Conservation (phyloP, 129 eudicot genomes). For the Deinandra increscens region DNA sequence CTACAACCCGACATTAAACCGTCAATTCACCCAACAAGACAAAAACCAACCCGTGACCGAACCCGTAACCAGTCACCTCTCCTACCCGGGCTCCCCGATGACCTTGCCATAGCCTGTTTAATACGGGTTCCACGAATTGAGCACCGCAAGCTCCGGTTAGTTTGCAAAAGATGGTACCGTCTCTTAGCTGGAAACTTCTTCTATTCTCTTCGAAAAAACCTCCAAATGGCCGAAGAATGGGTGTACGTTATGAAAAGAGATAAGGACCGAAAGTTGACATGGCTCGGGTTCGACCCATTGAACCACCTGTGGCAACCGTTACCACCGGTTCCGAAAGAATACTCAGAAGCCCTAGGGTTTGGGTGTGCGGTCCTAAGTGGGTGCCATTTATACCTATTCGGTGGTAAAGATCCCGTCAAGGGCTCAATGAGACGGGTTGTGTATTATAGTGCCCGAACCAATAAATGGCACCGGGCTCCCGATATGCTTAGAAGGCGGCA, state of each 20-base stretch:
- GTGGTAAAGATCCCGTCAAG: conserved; percentile 79
- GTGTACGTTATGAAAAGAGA: conserved; percentile 73
- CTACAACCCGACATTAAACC: conserved; percentile 69
- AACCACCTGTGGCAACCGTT: conserved; percentile 79
- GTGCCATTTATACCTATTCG: conserved; percentile 73
- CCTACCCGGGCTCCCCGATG: conserved; percentile 84
- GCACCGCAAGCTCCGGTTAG: conserved; percentile 72
- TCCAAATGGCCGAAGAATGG: conserved; percentile 73
- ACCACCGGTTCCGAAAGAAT: conserved; percentile 79
- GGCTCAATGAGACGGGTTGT: conserved; percentile 86
- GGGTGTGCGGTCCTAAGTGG: conserved; percentile 82
- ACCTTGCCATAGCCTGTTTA: conserved; percentile 79
- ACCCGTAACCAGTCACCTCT: conserved; percentile 67
- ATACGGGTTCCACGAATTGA: conserved; percentile 76
- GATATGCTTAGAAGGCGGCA: conserved; percentile 80
- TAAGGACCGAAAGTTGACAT: conserved; percentile 61
- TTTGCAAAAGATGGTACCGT: conserved; percentile 89
- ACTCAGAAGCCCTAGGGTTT: conserved; percentile 68
- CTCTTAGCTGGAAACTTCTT: conserved; percentile 75
- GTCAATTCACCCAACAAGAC: conserved; percentile 78
- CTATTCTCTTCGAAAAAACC: conserved; percentile 59
- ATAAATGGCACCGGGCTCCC: conserved; percentile 88
- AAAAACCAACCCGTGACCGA: conserved; percentile 61
- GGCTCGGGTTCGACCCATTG: conserved; percentile 76
- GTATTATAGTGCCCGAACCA: conserved; percentile 69